These are phyloP conservation scores for Ceratocystiopsis minuta DNA, from an alignment of 2,329 filamentous ascomycete genomes.

Conservation along the genomic window DNA sequence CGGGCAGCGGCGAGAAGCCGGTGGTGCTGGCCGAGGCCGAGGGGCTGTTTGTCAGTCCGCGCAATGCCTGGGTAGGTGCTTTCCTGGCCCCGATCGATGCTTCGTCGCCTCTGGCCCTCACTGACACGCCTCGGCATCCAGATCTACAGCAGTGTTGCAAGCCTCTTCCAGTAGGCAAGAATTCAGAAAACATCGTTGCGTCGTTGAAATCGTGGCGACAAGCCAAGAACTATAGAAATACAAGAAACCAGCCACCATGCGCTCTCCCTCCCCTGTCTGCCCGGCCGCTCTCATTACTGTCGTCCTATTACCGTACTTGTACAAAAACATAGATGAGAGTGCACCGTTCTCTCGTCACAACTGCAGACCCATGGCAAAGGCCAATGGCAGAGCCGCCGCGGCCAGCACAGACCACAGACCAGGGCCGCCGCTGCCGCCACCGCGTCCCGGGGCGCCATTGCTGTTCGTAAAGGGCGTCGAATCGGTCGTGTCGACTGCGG, in stretches of 20 bases:
- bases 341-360: not conserved
- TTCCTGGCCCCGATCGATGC: not conserved
- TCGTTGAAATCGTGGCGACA: not conserved
- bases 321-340: no score
- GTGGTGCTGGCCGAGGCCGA: conserved; percentile 63
- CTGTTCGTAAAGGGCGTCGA: conserved; percentile 8
- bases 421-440: not conserved
- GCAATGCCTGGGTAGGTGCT: conserved; percentile 50
- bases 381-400: not conserved
- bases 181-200: no score
- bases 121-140: no score
- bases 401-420: not conserved
- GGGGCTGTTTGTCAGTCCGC: conserved; percentile 78
- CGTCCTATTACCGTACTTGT: not conserved
- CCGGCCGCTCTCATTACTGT: not conserved
- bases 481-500: conserved; percentile 7
- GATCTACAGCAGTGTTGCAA: no score
- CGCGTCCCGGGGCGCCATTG: not conserved
- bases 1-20: conserved; percentile 38
- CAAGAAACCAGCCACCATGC: not conserved
- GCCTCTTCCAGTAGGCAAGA: no score
- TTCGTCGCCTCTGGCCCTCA: not conserved
- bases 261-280: not conserved
- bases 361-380: not conserved
- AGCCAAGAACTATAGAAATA: not conserved